Evolutionary conservation across 306 rosid species (phyloP), one percentile per base, ranked within the genome.

Genomic region (Trifolium pratense): DNA sequence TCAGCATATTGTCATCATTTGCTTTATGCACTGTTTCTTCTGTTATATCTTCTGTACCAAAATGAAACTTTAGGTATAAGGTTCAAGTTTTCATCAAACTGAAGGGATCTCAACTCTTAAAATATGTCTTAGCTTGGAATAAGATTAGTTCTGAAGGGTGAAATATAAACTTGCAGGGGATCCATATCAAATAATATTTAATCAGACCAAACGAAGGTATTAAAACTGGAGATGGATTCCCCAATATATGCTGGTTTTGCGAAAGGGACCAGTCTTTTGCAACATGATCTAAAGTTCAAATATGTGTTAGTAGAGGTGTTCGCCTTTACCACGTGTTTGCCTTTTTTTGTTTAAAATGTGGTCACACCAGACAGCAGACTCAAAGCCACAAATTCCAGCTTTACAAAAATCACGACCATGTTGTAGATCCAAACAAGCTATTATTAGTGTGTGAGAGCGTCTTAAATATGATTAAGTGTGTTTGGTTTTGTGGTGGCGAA

Each of bases 1-100:
- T 59, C 65, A 59, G 65, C 20, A 29, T 29, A 64, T 39, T 64
- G 16, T 20, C 39, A 64, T 64, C 51, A 39, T 18, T 64, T 64
- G 51, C 32, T 39, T 64, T 64, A 14, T 31, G 66, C 40, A 31
- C 13, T 14, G 65, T n/a, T 58, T 58, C 64, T 58, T 59, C 65
- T 59, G 20, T 59, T 29, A 26, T 13, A 15, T 59, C 40, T 29
- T 59, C 65, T 29, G 21, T 59, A 59, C 13, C 18, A 6, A 59
- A 29, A 15, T 7, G n/a, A 14, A 58, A 29, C 37, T 25, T 57
- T 25, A 25, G 16, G 37, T 21, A 14, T 16, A 62, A 34, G 48
- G 3, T 9, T 62, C 68, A 34, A 9, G 3, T 14, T 62, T 36
- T 62, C 46, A 34, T 62, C 67, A 15, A 34, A 9, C n/a, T 34